Conservation (phyloP, 2,329 filamentous ascomycete species). For the Cytospora chrysosperma region DNA sequence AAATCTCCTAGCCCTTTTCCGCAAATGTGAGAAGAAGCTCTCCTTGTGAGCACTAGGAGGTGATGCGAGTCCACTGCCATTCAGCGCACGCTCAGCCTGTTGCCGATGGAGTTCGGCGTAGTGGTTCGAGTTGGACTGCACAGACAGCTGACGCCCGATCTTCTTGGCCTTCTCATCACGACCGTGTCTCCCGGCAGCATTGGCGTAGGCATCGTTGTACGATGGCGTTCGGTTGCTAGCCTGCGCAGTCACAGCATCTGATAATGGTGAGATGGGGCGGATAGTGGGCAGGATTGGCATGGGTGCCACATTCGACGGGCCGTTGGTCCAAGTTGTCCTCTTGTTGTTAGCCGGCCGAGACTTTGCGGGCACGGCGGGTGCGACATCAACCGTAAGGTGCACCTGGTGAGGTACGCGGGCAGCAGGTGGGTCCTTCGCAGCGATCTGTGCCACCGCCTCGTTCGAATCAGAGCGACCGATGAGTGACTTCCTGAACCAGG, state of each 20-base stretch:
- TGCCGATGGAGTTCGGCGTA: constrained; percentile 87
- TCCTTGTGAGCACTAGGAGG: constrained; percentile 82
- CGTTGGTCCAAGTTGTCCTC: constrained; percentile 91
- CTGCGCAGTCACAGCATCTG: constrained; percentile 87
- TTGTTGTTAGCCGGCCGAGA: constrained; percentile 63
- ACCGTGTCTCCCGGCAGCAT: constrained; percentile 38
- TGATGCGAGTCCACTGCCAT: constrained; percentile 74
- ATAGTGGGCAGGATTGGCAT: constrained; percentile 97
- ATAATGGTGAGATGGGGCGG: constrained; percentile 91
- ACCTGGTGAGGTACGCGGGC: constrained; percentile 46
- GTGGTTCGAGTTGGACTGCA: constrained; percentile 89
- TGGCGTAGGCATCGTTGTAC: constrained; percentile 50
- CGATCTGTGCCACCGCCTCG: constrained; percentile 54
- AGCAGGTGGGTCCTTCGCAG: constrained; percentile 46
- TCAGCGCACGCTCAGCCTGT: constrained; percentile 87
- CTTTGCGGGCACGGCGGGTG: constrained; percentile 34
- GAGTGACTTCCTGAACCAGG: constrained; percentile 95
- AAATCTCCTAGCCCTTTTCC: constrained; percentile 87
- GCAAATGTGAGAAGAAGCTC: constrained; percentile 95
- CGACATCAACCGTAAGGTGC: constrained; percentile 45
- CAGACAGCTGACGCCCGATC: constrained; percentile 89
- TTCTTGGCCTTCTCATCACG: constrained; percentile 72
- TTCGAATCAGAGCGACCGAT: constrained; percentile 74
- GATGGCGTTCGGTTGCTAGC: constrained; percentile 65
- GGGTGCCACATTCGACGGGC: constrained; percentile 74